phyloP scores from a whole-genome alignment of 768 basidiomycete genomes.

The Rhizopogon vinicolor region DNA sequence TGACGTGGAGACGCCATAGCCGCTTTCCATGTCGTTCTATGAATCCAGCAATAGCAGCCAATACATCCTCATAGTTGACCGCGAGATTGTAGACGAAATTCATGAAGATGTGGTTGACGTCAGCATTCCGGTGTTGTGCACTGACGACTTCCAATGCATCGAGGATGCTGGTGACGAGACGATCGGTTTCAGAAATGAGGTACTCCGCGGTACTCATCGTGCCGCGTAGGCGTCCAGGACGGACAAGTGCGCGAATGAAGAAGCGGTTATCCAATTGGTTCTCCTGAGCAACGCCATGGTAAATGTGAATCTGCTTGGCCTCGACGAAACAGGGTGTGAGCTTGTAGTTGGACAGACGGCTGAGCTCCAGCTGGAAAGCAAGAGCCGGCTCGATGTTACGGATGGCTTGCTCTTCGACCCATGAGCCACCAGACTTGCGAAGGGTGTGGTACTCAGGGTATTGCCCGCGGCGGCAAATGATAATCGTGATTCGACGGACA shows the following conservation, averaged over 20 bases:
- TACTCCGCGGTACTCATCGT: conserved; percentile 96
- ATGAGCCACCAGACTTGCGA: conserved; percentile 63
- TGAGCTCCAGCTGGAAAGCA: conserved; percentile 96
- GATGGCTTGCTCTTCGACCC: conserved; percentile 95
- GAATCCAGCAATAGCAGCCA: conserved; percentile 97
- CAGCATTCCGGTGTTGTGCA: conserved; percentile 85
- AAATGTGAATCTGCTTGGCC: conserved; percentile 97
- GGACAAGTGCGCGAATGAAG: conserved; percentile 95
- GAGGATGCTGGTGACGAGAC: conserved; percentile 88
- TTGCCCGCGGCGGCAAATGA: conserved; percentile 86
- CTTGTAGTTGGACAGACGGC: conserved; percentile 94
- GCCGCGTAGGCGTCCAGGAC: conserved; percentile 90
- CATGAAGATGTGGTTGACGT: conserved; percentile 98
- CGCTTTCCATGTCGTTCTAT: conserved; percentile 98
- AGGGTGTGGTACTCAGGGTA: conserved; percentile 96
- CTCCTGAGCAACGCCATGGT: conserved; percentile 91
- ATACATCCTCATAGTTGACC: conserved; percentile 94
- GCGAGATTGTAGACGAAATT: conserved; percentile 98
- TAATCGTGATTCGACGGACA: conserved; percentile 86
- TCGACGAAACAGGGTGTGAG: conserved; percentile 95
- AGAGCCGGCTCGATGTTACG: conserved; percentile 98
- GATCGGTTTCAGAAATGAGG: conserved; percentile 97
- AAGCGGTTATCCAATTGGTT: conserved; percentile 98
- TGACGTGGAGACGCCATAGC: conserved; percentile 96
- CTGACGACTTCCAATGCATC: conserved; percentile 94